phyloP scores from a whole-genome alignment of 352 stramenopile genomes.

The Phytophthora crassamura region DNA sequence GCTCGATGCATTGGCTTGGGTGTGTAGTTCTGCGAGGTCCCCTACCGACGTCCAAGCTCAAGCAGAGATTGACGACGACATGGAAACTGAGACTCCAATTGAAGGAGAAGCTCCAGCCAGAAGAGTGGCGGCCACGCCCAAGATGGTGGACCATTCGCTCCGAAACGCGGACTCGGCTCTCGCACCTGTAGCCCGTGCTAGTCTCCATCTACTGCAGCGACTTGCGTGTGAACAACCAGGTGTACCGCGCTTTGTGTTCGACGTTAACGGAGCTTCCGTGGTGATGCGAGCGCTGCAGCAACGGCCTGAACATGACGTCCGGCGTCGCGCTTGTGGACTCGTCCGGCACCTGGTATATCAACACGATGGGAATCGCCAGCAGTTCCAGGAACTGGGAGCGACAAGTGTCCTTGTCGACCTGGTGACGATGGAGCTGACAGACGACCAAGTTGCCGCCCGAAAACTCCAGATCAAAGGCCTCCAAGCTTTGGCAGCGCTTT shows the following conservation, averaged over 20 bases:
- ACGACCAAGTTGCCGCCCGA: not conserved
- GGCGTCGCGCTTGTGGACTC: constrained; percentile 45
- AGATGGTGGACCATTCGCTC: constrained; percentile 60
- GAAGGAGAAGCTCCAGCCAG: constrained; percentile 40
- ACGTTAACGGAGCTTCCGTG: constrained; percentile 35
- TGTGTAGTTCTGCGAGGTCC: constrained; percentile 43
- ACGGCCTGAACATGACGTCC: constrained; percentile 27
- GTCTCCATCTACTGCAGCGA: constrained; percentile 65
- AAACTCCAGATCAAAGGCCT: constrained; percentile 62
- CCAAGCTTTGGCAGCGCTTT: constrained; percentile 60
- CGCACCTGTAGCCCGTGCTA: constrained; percentile 41
- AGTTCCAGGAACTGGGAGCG: constrained; percentile 62
- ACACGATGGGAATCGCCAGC: constrained; percentile 55
- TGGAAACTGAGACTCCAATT: constrained; percentile 11
- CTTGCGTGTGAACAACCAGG: constrained; percentile 42
- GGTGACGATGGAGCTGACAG: constrained; percentile 19
- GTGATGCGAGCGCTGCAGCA: constrained; percentile 61
- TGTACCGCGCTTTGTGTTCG: constrained; percentile 50
- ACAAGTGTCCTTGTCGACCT: constrained; percentile 45
- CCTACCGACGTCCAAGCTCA: constrained; percentile 22
- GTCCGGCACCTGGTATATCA: constrained; percentile 57
- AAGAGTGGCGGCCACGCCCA: constrained; percentile 48
- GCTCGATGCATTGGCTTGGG: constrained; percentile 64
- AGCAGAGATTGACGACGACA: constrained; percentile 35
- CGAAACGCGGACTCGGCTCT: constrained; percentile 46